Evolutionary conservation across 164 flowering plant genomes (phyloP), one percentile per base, ranked within the genome.

Genomic region (Vitis rupestris): DNA sequence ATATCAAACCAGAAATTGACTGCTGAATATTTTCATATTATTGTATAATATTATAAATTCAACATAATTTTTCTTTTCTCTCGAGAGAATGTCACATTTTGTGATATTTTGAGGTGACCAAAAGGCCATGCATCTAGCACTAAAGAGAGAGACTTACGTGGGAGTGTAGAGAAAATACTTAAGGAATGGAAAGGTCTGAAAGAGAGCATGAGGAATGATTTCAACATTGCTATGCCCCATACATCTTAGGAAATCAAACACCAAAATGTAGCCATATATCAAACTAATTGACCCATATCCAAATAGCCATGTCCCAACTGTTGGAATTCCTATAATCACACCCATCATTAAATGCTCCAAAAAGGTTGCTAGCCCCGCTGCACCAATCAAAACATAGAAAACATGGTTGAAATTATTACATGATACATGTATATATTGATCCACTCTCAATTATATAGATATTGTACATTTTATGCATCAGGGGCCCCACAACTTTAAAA

Each of bases 141-240:
- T 37, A 37, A 37, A 37, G 44, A 37, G 44, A 37, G 44, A 37
- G 44, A 82, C 94, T 86, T 79, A 94, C 98, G 90, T 90, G 4
- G 97, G 85, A 2, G 98, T 91, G 58, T 86, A 85, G 65, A 94
- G n/a, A 53, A 92, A 77, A 74, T 86, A 88, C 79, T 60, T 80
- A 13, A 90, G 85, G 63, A 89, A 65, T 0, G 97, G 97, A 17
- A 88, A n/a, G 7, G 27, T 29, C 56, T 85, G 79, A 70, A 90
- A 92, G 14, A 86, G 30, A 55, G 59, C 72, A 63, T 83, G 76
- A 8, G 99, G 85, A 59, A 88, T 52, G 30, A 85, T 56, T 79
- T 94, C 99, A 4, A 86, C 84, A 72, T 91, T 89, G 87, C 78
- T 76, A 68, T 89, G 92, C 2, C 97, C 97, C 77, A 90, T 60